These are phyloP conservation scores for Cajanus cajan DNA, from an alignment of 306 rosid genomes.

Conservation along the genomic window DNA sequence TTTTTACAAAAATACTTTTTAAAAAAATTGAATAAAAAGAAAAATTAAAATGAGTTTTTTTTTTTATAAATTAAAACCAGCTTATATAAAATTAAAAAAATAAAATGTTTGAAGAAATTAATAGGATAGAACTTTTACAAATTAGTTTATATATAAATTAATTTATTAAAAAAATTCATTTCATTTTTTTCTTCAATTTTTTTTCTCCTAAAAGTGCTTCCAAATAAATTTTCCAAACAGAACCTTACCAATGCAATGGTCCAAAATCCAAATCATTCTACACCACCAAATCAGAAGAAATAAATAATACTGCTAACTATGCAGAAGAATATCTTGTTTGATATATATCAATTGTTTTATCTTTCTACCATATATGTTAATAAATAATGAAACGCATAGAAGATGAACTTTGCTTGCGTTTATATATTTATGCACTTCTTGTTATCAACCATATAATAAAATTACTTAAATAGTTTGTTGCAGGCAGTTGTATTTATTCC, in stretches of 20 bases:
- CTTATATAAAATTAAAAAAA: no score
- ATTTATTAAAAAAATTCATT: no score
- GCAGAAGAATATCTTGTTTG: conserved; percentile 13
- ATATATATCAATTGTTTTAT: conserved; percentile 11
- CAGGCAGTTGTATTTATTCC: background rate
- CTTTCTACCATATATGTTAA: background rate
- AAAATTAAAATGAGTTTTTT: no score
- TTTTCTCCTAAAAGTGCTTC: no score
- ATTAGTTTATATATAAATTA: no score
- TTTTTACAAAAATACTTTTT: no score
- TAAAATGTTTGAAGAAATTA: no score
- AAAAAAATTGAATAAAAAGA: no score
- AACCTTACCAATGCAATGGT: conserved; percentile 1
- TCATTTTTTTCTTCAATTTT: no score
- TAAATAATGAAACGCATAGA: conserved; percentile 14
- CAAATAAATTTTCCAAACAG: no score
- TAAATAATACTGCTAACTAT: background rate
- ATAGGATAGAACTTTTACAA: no score
- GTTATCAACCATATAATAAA: background rate
- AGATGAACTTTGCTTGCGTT: conserved; percentile 16
- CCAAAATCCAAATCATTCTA: conserved; percentile 20
- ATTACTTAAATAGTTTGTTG: background rate
- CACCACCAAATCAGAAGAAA: conserved; percentile 20
- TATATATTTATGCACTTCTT: background rate
- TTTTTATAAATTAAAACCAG: no score